Evolutionary conservation across 768 basidiomycete species (phyloP), one percentile per base, ranked within the genome.

Genomic region (Pulveroboletus sp.): DNA sequence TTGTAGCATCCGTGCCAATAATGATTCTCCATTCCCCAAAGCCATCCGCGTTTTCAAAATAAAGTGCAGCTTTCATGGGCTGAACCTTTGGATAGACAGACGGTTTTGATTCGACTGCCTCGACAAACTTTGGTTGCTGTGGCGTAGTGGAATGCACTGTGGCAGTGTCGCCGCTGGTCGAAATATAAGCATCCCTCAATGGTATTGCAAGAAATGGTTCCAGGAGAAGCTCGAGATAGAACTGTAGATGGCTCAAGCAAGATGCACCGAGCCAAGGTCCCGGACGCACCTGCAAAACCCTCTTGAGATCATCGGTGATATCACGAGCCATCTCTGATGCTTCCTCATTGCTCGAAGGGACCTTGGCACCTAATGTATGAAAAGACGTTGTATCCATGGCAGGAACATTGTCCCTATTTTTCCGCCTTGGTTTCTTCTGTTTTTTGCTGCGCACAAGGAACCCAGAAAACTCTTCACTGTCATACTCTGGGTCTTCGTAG

Each of bases 1-100:
- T 64, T 43, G 76, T 72, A 0, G 80, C 82, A 17, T 73, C 67
- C 0, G 70, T 73, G 7, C 78, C 76, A 6, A 85, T 76, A 16
- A 82, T 62, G 41, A 87, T 77, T 0, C 68, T 67, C 86, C 85
- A 87, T 21, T 76, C 73, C 3, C 86, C 85, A 37, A 86, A 84
- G 1, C 78, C 80, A 9, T 77, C 71, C 0, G 76, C 74, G 34
- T 72, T 80, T 21, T 82, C 77, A 49, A 83, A 82, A 59, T 82
- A 76, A 1, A 84, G 64, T 0, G 80, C 80, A 55, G 81, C 75
- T 61, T 78, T 83, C 71, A 82, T 72, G 0, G 82, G 78, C 43
- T 78, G 81, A 0, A 81, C 73, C 42, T 67, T 67, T 0, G 80
- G 78, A 44, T 68, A 75, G 1, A 70, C 73, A 6, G 62, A 56